These are phyloP conservation scores for Fusarium palustre DNA, from an alignment of 2,329 filamentous ascomycete genomes.

Conservation along the genomic window DNA sequence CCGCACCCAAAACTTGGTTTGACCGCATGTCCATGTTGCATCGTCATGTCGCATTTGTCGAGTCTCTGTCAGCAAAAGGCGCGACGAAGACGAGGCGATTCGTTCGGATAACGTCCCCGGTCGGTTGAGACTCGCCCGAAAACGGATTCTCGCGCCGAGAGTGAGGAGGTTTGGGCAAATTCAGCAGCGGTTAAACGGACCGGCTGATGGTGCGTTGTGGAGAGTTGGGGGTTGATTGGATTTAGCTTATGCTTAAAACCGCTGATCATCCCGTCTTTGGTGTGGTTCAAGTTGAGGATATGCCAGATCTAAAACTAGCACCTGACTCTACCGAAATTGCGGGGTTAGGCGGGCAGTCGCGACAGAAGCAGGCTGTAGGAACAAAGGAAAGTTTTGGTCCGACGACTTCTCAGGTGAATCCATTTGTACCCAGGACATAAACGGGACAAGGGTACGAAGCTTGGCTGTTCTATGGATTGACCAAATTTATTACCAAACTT, in stretches of 20 bases:
- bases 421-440: not conserved
- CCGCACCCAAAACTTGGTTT: conserved; percentile 18
- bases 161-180: conserved; percentile 12
- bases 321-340: conserved; percentile 20
- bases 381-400: not conserved
- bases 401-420: not conserved
- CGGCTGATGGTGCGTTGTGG: conserved; percentile 23
- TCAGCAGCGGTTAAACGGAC: conserved; percentile 35
- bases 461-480: not conserved
- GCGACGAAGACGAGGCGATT: conserved; percentile 7
- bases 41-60: conserved; percentile 13
- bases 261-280: conserved; percentile 23
- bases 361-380: not conserved
- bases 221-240: not conserved
- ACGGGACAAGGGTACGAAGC: not conserved
- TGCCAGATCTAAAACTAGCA: conserved; percentile 21
- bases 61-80: conserved; percentile 8
- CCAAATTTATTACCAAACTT: not conserved
- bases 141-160: conserved; percentile 28
- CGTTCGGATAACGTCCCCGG: conserved; percentile 5
- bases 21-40: conserved; percentile 19
- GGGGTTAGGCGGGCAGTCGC: conserved; percentile 8
- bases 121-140: conserved; percentile 12
- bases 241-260: conserved; percentile 32
- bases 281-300: not conserved